Evolutionary conservation across 2,329 filamentous ascomycete species (phyloP).

Genomic region (Gaeumannomyces sp.): DNA sequence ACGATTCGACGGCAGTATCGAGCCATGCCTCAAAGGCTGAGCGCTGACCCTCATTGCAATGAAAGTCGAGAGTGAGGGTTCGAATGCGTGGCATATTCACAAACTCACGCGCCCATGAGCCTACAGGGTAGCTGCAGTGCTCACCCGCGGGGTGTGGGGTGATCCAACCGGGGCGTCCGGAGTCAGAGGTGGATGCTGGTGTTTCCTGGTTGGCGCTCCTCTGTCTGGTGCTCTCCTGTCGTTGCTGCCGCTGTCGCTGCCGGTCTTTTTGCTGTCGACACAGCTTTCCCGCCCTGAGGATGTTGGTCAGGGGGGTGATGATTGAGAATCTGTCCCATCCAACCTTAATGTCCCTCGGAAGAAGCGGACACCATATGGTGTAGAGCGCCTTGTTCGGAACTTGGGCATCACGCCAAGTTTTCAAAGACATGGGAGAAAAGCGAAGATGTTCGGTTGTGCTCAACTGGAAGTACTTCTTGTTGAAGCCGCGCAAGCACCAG

Average conservation of each 20-base stretch:
- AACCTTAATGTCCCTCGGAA: background rate
- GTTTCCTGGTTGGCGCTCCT: background rate
- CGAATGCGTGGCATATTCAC: constrained; percentile 6
- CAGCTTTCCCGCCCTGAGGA: background rate
- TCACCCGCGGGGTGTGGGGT: constrained; percentile 1
- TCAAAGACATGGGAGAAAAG: background rate
- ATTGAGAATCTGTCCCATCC: too few species aligned
- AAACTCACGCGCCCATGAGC: constrained; percentile 7
- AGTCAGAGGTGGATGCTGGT: background rate
- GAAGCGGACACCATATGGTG: constrained; percentile 2
- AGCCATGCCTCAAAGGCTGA: background rate
- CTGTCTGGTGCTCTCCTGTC: background rate
- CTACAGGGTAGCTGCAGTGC: constrained; percentile 3
- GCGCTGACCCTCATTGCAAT: constrained; percentile 1
- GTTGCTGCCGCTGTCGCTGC: background rate
- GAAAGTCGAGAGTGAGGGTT: constrained; percentile 6
- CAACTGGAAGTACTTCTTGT: background rate
- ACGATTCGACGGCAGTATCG: background rate
- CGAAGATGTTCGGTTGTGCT: background rate
- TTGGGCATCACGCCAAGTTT: background rate
- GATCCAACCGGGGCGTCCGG: constrained; percentile 1
- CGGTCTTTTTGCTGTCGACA: background rate
- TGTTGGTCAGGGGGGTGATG: background rate
- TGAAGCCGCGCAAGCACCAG: background rate
- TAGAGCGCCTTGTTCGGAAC: too few species aligned